phyloP scores from a whole-genome alignment of 352 stramenopile genomes.

The Blastocystis sp. region DNA sequence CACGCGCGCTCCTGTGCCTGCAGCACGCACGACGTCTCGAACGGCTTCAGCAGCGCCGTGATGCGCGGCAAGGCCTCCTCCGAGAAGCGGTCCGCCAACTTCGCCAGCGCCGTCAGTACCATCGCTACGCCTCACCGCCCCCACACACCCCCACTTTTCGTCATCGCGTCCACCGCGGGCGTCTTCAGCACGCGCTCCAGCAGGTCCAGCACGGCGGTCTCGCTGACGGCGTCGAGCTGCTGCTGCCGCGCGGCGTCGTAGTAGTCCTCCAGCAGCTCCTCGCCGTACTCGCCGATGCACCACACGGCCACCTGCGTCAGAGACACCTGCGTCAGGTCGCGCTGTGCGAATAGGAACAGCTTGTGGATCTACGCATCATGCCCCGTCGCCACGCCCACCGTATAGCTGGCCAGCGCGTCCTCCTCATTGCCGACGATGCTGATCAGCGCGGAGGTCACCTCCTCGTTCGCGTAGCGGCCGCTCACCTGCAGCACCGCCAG shows the following conservation, averaged over 20 bases:
- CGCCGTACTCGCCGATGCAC: constrained; percentile 93
- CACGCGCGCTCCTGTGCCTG: constrained; percentile 91
- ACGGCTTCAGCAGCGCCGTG: constrained; percentile 82
- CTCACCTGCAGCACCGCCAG: constrained; percentile 97
- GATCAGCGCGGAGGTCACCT: constrained; percentile 76
- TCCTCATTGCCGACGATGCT: constrained; percentile 65
- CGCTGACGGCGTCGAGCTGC: constrained; percentile 12
- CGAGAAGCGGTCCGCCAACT: constrained; percentile 87
- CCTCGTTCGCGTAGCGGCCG: constrained; percentile 85
- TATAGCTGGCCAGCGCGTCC: constrained; percentile 84
- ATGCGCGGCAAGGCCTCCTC: constrained; percentile 72
- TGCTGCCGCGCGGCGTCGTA: constrained; percentile 44
- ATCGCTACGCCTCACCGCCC: background rate
- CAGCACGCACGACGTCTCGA: constrained; percentile 76
- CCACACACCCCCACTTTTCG: background rate
- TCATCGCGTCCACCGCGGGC: constrained; percentile 76
- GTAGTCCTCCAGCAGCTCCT: constrained; percentile 56
- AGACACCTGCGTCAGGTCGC: constrained; percentile 89
- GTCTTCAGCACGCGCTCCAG: constrained; percentile 78
- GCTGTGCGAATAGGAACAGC: constrained; percentile 87
- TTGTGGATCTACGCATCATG: constrained; percentile 93
- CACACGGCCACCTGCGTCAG: constrained; percentile 95
- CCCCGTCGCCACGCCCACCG: constrained; percentile 75
- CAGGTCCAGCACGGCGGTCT: constrained; percentile 70
- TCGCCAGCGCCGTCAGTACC: constrained; percentile 73